Base-by-base conservation (phyloP, 1,284 basidiomycete genomes). In the Abortiporus biennis region DNA sequence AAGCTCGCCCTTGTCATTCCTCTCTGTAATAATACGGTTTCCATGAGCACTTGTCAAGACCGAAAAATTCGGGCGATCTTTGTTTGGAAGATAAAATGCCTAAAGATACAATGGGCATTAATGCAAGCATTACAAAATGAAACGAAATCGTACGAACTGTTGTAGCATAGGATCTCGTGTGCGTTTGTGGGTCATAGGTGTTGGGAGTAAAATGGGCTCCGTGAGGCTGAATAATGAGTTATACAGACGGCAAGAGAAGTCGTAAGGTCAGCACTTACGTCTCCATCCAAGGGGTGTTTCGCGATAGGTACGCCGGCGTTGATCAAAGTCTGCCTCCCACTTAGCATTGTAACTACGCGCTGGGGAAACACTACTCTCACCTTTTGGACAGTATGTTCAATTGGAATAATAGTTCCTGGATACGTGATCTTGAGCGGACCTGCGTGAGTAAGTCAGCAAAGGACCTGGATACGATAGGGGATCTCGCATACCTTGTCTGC, bases 11-110 rank as follows among this genome's bases (percentile, higher is more conserved):
- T 46, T 42, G 8, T 8, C 8, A 4, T 19, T 20, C 23, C 43
- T 33, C 25, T 40, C 44, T 9, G 42, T 43, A 12, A 54, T 9
- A 11, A 54, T 39, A 22, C 43, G 46, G 6, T 30, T 21, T 9
- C 42, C 54, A 12, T 34, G 37, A 3, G 55, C 52, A n/a, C 38
- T 32, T 17, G 42, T 40, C 9, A 58, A 47, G 12, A 57, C 53
- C 9, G 32, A 34, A 11, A 57, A 42, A 32, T 57, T 56, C 17
- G 41, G 20, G 20, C 53, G 49, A 5, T 45, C 29, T 33, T 36
- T 36, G 42, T 51, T 50, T 12, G 52, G 52, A 11, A 42, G 29
- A 33, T 52, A 47, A 34, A 43, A 50, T 11, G 51, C 53, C 48
- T 52, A 24, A 6, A 45, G 38, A 17, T 44, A 45, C 22, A 31